A percentile compares a stretch with the other conserved stretches of the same genome.
Conservation (phyloP, 495 filamentous ascomycete species). For the Penicillium longicatenatum region DNA sequence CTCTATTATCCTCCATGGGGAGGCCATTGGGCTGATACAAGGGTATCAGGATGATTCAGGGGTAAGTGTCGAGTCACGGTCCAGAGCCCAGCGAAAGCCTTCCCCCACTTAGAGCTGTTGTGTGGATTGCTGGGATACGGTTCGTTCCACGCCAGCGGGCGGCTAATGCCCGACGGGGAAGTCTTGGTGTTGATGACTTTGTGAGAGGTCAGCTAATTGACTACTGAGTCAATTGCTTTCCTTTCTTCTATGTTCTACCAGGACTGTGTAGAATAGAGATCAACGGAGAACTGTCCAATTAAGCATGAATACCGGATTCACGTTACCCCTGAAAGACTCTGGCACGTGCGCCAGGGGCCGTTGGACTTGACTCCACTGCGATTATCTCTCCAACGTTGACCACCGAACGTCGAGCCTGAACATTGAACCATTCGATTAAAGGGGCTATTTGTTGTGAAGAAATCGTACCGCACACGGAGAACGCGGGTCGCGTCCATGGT, state of each 20-base stretch:
- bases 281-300: background rate
- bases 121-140: constrained; percentile 13
- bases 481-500: too few species aligned
- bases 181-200: constrained; percentile 18
- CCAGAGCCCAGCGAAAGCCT: constrained; percentile 15
- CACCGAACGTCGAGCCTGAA: too few species aligned
- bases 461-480: too few species aligned
- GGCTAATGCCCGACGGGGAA: constrained; percentile 22
- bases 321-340: constrained; percentile 1
- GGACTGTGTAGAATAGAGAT: background rate
- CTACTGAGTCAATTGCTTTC: background rate
- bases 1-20: background rate
- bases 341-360: constrained; percentile 19
- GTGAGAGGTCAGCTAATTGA: background rate
- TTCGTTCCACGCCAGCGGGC: constrained; percentile 20
- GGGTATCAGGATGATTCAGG: constrained; percentile 25
- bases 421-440: background rate
- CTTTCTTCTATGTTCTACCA: background rate
- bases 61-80: constrained; percentile 16
- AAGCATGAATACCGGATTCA: background rate
- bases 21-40: background rate
- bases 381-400: too few species aligned
- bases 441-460: background rate
- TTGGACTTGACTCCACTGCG: constrained; percentile 10
- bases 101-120: constrained; percentile 29